Base-by-base conservation (phyloP, 768 basidiomycete species). In the Saitozyma sp. region DNA sequence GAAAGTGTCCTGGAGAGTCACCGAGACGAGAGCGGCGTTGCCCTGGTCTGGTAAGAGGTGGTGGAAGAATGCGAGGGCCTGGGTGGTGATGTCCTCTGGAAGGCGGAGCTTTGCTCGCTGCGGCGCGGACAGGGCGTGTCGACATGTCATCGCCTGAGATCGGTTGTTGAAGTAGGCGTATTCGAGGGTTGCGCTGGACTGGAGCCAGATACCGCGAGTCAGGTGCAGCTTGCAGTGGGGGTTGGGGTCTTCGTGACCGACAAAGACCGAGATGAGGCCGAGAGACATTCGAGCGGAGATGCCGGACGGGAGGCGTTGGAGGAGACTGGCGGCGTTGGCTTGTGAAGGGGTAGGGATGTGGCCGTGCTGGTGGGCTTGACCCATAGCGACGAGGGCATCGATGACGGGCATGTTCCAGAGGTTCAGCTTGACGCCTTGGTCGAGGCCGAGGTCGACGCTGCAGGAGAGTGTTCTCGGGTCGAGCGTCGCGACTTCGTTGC, bases 181-280 rank as follows among this genome's bases (percentile, higher is more conserved):
- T 19, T 76, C 78, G 29, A 74, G 43, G 1, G 59, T 56, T 6
- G 61, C 56, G 3, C 41, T 48, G 1, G 72, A 69, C n/a, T 71
- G 70, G 8, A 79, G 38, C 56, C 67, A 73, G 3, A 77, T 50
- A 3, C 78, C 78, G 17, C 74, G 63, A 17, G 61, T 56, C n/a
- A 78, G 66, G 50, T 85, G 85, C 58, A 85, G 77, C 45, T 84
- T 83, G 58, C 88, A 88, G 0, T 83, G 79, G 0, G 90, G 90
- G 64, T 91, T 91, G 58, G 92, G 83, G 75, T 95, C 93, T 42
- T 84, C 84, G n/a, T 88, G 85, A 8, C 90, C 89, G 55, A 92
- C 74, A 60, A 90, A 86, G 9, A 89, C 71, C 37, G 87, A 85
- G 51, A 89, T 80, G 42, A 85, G 84, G 1, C 83, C 84, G 50